Base-by-base conservation (phyloP, 1,139 yeast species). In the Pneumocystis jirovecii region DNA sequence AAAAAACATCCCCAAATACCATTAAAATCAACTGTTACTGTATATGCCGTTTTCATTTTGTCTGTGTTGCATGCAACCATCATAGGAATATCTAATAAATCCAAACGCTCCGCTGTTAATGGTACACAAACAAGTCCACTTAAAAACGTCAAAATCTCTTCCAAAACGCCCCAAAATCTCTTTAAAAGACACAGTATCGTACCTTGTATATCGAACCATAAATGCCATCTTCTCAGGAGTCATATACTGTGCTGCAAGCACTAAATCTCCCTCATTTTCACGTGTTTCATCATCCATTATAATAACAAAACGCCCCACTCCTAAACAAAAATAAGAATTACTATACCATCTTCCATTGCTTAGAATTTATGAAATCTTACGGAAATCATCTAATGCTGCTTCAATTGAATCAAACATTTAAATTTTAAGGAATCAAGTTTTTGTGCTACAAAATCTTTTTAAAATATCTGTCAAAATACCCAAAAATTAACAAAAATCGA, bases 261-360 rank as follows among this genome's bases (percentile, higher is more conserved):
- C 90, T 74, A 95, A 81, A 75, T 95, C 99, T 64, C 98, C 98
- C 79, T 95, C 99, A 75, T 95, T 95, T 76, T 95, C 99, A 72
- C 98, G 85, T 73, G 82, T 82, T 75, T 89, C 97, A 73, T 93
- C 96, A 75, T 95, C 98, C 87, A 95, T 87, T 39, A 95, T 98
- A 65, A 95, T 83, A 64, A 95, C 80, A 72, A 93, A 91, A 76
- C 90, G 93, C 65, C 97, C 97, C 67, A 85, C 82, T 73, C 84
- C 82, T 78, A 59, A 35, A 21, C 6, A 37, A 39, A 37, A 37
- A 21, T 69, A 29, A 29, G 42, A 71, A 67, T 65, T 59, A 61
- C 66, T 31, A 31, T 5, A 31, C 3, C 5, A 3, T 31, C 34
- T 31, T 31, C 34, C 34, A 31, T 5, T 31, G 34, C 34, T 31